Base-by-base conservation (phyloP, 2,329 filamentous ascomycete species). In the Trichoderma brevicompactum region DNA sequence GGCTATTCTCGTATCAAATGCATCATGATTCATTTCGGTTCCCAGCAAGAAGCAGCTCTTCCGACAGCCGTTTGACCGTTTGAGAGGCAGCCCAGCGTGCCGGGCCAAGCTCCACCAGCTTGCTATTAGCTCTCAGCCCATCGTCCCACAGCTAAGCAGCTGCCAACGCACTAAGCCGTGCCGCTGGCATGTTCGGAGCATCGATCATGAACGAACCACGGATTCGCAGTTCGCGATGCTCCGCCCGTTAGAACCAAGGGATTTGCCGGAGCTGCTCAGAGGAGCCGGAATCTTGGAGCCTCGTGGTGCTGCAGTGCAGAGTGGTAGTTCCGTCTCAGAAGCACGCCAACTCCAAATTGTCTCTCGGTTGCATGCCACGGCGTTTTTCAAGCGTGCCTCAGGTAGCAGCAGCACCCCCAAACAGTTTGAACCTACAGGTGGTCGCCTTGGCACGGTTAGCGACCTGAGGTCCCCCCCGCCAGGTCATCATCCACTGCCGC, bases 401-500 rank as follows among this genome's bases (percentile, higher is more conserved):
- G 23, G 23, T 28, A 28, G 23, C 34, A 38, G 50, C 10, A 34
- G n/a, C n/a, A 52, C 23, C 23, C 23, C n/a, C n/a, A n/a, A n/a
- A 5, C 23, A 38, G 17, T 38, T 19, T 19, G 58, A 41, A 44
- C 40, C 52, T 62, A 62, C 48, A 62, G 58, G 58, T 38, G 43
- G 12, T 19, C 49, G 52, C 43, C 61, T 64, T 56, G 61, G 61
- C 58, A 53, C 58, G 36, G 32, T 63, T 63, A 53, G 60, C 60
- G 60, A 43, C 48, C 56, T 60, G 32, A 32, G 46, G 7, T n/a
- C 23, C 17, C 59, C 59, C 41, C 60, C 60, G 46, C 59, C 56
- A 48, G 56, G 32, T 13, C 43, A 36, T 34, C 56, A 23, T 44
- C 56, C 48, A 38, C 38, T 53, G 38, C 60, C 49, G 48, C 49